These are phyloP conservation scores for Phycomyces blakesleeanus DNA, from an alignment of 192 early-diverging fungal genomes.

Conservation along the genomic window DNA sequence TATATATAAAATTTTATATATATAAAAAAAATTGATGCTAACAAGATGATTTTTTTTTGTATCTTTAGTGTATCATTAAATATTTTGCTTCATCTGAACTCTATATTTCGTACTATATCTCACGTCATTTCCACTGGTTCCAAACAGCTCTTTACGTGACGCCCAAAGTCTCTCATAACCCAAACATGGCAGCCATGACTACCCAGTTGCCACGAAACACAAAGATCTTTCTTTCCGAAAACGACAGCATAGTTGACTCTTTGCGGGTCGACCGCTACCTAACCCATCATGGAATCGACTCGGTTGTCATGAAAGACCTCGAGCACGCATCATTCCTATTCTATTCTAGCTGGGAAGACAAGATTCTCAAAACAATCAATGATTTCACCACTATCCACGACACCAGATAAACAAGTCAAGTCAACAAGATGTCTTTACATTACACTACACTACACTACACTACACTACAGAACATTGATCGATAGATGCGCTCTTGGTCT, in stretches of 20 bases:
- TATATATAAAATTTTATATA: too few relatives aligned
- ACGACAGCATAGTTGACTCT: constrained; percentile 46
- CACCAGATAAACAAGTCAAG: too few relatives aligned
- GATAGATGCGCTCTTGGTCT: too few relatives aligned
- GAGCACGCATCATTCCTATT: constrained; percentile 48
- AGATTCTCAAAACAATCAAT: constrained; percentile 18
- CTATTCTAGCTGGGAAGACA: constrained; percentile 25
- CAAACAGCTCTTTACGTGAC: constrained; percentile 38
- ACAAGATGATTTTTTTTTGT: not conserved
- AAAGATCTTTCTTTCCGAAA: constrained; percentile 41
- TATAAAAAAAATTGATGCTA: too few relatives aligned
- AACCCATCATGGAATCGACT: constrained; percentile 28
- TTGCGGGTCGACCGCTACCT: constrained; percentile 36
- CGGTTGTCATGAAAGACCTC: constrained; percentile 39
- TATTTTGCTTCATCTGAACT: constrained; percentile 61
- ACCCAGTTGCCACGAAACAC: constrained; percentile 24
- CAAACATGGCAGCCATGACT: not conserved
- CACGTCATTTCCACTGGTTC: constrained; percentile 50
- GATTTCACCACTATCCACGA: not conserved
- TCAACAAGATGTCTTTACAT: too few relatives aligned
- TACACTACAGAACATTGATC: too few relatives aligned
- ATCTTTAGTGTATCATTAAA: constrained; percentile 46
- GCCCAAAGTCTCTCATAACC: constrained; percentile 4
- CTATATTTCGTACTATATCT: constrained; percentile 59
- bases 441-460: too few relatives aligned